These are phyloP conservation scores for Colletotrichum magnum DNA, from an alignment of 2,329 filamentous ascomycete genomes.

Conservation along the genomic window DNA sequence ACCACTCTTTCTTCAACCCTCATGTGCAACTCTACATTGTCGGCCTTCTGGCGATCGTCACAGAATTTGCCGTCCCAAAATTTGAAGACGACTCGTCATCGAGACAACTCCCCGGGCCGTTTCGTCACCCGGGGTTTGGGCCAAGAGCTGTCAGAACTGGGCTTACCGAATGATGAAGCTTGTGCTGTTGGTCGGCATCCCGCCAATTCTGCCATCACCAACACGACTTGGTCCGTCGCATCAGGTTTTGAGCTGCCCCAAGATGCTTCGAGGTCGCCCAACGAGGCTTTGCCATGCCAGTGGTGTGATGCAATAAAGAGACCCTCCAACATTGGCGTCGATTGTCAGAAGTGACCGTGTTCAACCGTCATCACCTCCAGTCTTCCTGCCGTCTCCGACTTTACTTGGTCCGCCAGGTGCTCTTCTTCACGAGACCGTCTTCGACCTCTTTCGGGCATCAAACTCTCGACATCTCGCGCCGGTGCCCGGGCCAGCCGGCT, in stretches of 20 bases:
- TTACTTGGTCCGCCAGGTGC: not conserved
- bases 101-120: not conserved
- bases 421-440: not conserved
- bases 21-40: constrained; percentile 1
- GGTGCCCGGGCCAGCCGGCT: constrained; percentile 14
- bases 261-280: not conserved
- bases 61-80: not conserved
- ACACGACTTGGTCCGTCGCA: not conserved
- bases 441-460: not conserved
- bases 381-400: no score
- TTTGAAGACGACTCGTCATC: constrained; percentile 14
- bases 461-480: constrained; percentile 8
- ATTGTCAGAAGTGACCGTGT: no score
- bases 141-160: constrained; percentile 19
- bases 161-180: constrained; percentile 16
- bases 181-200: not conserved
- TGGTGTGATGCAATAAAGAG: constrained; percentile 20
- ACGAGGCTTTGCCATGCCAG: not conserved
- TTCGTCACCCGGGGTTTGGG: constrained; percentile 4
- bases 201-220: not conserved
- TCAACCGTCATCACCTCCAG: no score
- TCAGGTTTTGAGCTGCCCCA: not conserved
- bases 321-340: not conserved
- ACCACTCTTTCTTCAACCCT: constrained; percentile 10
- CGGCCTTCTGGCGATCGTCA: constrained; percentile 14